Base-by-base conservation (phyloP, 805 yeast genomes). In the Wickerhamiella sorbophila region DNA sequence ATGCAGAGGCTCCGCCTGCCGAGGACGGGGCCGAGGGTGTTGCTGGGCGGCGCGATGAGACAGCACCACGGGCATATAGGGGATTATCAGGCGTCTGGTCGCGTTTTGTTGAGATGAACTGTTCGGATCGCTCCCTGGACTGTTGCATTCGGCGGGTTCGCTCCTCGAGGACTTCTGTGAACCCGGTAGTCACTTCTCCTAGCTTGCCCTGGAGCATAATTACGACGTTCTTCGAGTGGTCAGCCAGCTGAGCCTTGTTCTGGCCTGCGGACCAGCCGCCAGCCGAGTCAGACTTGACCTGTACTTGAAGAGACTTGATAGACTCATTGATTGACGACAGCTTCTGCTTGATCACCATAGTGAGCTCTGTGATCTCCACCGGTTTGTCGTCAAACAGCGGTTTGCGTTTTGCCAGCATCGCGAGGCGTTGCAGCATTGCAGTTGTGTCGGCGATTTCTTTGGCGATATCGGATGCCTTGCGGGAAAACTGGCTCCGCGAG, bases 331-430 rank as follows among this genome's bases (percentile, higher is more conserved):
- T 75, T 49, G 75, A 75, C 56, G 86, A 77, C 39, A 91, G 77
- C 54, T 82, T 94, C 59, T 91, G 96, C 52, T 74, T 73, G 49
- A 73, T 72, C 33, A 86, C 79, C 51, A 78, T 82, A 0, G 98
- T 87, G 48, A 91, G 66, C 59, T 91, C 95, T 17, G 87, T 83
- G 48, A 91, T 84, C 56, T 91, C 97, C 14, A 84, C 78, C 1
- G 97, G 96, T 50, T 81, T 78, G 61, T 91, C 98, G 55, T 87
- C 95, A 50, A 91, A 84, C 56, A 88, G 62, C 16, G 95, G 94
- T 57, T 86, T 87, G 52, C 86, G 69, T 59, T 81, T 85, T 3
- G 98, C 96, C 49, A 91, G 62, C 49, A 70, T 66, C 2, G 97
- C 95, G 41, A 91, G 67, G 53, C 85, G 78, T 31, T 80, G 75